Base-by-base conservation (phyloP, 495 filamentous ascomycete genomes). In the Podospora pseudopauciseta region DNA sequence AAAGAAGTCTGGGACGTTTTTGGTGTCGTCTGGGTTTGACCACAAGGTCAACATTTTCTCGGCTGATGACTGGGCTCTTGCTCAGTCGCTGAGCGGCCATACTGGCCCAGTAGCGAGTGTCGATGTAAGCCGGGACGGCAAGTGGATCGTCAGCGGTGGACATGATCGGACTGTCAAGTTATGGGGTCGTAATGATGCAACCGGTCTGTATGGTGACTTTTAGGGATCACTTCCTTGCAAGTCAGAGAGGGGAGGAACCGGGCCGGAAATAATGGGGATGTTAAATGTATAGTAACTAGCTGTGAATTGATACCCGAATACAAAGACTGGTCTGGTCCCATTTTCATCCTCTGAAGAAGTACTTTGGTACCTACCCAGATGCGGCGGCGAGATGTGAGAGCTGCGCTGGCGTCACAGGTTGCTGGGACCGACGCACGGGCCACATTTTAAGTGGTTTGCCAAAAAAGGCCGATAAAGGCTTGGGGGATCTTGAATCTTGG, bases 141-240 rank as follows among this genome's bases (percentile, higher is more conserved):
- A 84, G 74, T 99, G 94, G 92, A 94, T 99, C 79, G 90, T 91
- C 2, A 96, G 92, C 77, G 90, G 91, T 71, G 94, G 95, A 15
- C 91, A 96, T 76, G 95, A 99, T 79, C 86, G 93, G 18, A 98
- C 94, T 1, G 92, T 97, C 61, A 99, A 98, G 79, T 80, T 99
- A 3, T 99, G 95, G 95, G 94, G 92, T 2, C 86, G 91, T 68
- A 93, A 97, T 68, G 93, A 93, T 80, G 84, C 83, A 18, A 82
- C 83, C 64, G 78, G 80, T 34, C 67, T 85, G 63, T 85, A 73
- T 58, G 70, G 64, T n/a, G 62, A 69, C 18, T 53, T 68, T 23
- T 71, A 66, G 55, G 55, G 15, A 16, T 16, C 15, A 11, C 39
- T 49, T 13, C 39, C 39, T 49, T 13, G 9, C 39, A 16, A 49